Evolutionary conservation across 176 grass and related monocot genomes (phyloP).

Genomic region (Alloteropsis semialata): DNA sequence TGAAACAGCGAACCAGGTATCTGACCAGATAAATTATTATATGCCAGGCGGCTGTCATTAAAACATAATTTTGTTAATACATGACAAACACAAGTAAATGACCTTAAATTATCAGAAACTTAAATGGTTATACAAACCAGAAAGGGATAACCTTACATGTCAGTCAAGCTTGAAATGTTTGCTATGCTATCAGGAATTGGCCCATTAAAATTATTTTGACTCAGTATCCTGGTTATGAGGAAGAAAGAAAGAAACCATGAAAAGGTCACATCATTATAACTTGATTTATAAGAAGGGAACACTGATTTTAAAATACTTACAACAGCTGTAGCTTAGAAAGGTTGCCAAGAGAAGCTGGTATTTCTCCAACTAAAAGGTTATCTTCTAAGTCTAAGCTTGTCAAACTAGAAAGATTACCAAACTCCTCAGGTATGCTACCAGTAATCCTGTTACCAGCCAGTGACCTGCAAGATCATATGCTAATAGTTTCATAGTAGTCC

Average conservation of each 20-base stretch:
- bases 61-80: slow-evolving; percentile 32
- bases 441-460: slow-evolving; percentile 66
- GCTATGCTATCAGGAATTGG: slow-evolving; percentile 61
- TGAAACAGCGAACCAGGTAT: slow-evolving; percentile 74
- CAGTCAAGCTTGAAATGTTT: slow-evolving; percentile 60
- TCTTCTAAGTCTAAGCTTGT: slow-evolving; percentile 65
- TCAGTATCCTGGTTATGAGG: slow-evolving; percentile 63
- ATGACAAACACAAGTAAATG: not conserved
- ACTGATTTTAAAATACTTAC: slow-evolving; percentile 44
- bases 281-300: not conserved
- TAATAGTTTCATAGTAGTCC: slow-evolving; percentile 13
- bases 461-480: slow-evolving; percentile 50
- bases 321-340: slow-evolving; percentile 58
- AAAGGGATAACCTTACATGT: slow-evolving; percentile 59
- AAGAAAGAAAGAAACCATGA: not conserved
- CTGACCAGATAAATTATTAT: slow-evolving; percentile 72
- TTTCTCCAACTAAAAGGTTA: slow-evolving; percentile 61
- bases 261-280: not conserved
- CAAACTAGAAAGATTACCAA: slow-evolving; percentile 74
- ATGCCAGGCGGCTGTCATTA: slow-evolving; percentile 63
- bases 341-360: slow-evolving; percentile 75
- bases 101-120: not conserved
- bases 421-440: slow-evolving; percentile 57
- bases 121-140: slow-evolving; percentile 1
- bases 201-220: slow-evolving; percentile 64